Evolutionary conservation across 345 rosid species (phyloP).

Genomic region (Eucalyptus cloeziana): DNA sequence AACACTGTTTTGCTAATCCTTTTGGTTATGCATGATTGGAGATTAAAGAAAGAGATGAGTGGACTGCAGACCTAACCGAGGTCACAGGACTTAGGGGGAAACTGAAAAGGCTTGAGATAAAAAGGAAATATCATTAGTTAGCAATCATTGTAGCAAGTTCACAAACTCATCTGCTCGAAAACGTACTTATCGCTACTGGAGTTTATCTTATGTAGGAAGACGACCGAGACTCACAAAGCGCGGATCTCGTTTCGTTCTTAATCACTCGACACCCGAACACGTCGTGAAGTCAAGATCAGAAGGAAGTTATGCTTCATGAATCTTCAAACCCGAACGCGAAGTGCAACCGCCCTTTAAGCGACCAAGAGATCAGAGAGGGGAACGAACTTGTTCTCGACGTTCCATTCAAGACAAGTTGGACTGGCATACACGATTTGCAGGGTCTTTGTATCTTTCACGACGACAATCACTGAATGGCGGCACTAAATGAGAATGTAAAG

Average conservation of each 20-base stretch:
- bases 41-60: not conserved
- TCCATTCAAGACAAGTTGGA: no score
- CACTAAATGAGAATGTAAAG: not conserved
- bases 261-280: not conserved
- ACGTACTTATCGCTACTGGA: not conserved
- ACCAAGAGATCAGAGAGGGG: not conserved
- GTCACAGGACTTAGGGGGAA: not conserved
- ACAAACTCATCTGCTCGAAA: not conserved
- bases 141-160: not conserved
- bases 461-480: not conserved
- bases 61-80: not conserved
- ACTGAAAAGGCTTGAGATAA: not conserved
- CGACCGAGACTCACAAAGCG: not conserved
- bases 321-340: not conserved
- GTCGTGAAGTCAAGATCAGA: not conserved
- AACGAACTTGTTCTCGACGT: not conserved
- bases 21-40: not conserved
- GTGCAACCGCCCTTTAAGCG: not conserved
- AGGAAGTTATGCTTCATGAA: not conserved
- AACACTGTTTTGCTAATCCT: not conserved
- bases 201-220: not conserved
- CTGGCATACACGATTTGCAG: not conserved
- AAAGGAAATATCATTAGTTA: not conserved
- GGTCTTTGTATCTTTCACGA: not conserved
- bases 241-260: not conserved